Percentiles rank a stretch among this genome's conserved stretches.
phyloP scores from a whole-genome alignment of 257 asterid genomes.

The Solanum dulcamara region DNA sequence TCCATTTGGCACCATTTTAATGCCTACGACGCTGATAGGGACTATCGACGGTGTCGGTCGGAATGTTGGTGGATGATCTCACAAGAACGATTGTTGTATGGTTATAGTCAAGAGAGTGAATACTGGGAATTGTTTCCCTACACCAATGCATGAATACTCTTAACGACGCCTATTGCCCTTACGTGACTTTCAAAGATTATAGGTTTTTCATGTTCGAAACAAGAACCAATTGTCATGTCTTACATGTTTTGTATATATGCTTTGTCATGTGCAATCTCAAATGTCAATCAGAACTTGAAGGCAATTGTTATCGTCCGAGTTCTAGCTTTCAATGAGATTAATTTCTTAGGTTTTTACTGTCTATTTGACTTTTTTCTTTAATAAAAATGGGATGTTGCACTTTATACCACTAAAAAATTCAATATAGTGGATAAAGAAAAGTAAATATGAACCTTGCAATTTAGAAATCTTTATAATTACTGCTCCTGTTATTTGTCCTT shows the following conservation, averaged over 20 bases:
- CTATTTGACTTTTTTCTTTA: background rate
- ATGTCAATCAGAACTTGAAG: background rate
- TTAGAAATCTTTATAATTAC: background rate
- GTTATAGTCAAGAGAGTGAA: constrained; percentile 13
- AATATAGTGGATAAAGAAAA: background rate
- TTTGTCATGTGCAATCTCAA: background rate
- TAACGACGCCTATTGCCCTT: background rate
- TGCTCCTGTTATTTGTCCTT: background rate
- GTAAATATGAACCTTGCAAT: background rate
- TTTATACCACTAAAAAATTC: background rate
- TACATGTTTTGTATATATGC: background rate
- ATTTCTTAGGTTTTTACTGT: background rate
- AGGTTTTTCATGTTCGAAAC: background rate
- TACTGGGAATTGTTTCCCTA: constrained; percentile 16
- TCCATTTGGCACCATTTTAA: constrained; percentile 21
- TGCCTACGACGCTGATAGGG: constrained; percentile 21
- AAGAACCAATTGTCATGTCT: background rate
- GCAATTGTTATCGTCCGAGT: background rate
- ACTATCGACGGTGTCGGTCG: constrained; percentile 11
- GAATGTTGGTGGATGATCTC: constrained; percentile 37
- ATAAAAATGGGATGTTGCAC: background rate
- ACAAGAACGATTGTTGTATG: constrained; percentile 7
- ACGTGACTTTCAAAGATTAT: too few relatives aligned
- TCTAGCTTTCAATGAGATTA: background rate
- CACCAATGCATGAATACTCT: background rate